Percentiles rank a stretch among this genome's conserved stretches.
Evolutionary conservation across 2,329 filamentous ascomycete species (phyloP).

Genomic region (Aspergillus sp.): DNA sequence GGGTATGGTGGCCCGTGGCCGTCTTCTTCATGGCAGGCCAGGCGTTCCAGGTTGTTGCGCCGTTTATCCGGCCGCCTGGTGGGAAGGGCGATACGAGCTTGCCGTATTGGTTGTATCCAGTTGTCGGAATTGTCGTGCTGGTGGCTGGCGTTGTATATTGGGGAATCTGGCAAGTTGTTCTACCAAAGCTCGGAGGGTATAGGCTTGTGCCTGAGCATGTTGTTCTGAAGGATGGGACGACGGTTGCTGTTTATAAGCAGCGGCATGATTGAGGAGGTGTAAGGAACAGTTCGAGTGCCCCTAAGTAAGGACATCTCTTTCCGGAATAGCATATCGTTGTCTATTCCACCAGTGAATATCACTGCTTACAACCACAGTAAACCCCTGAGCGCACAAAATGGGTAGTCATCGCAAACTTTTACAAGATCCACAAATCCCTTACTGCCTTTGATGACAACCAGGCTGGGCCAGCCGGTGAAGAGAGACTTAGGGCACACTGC

Average conservation of each 20-base stretch:
- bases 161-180: neutral
- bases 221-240: slow-evolving; percentile 10
- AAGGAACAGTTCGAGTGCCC: no score
- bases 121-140: slow-evolving; percentile 4
- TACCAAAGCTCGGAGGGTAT: neutral
- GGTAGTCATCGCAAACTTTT: no score
- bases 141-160: neutral
- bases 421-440: no score
- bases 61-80: slow-evolving; percentile 1
- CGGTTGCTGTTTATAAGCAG: neutral
- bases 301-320: no score
- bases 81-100: slow-evolving; percentile 10
- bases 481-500: no score
- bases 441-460: no score
- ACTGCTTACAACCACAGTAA: no score
- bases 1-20: slow-evolving; percentile 7
- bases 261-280: no score
- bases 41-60: slow-evolving; percentile 12
- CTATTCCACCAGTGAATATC: no score
- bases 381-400: no score
- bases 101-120: slow-evolving; percentile 5
- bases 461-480: no score
- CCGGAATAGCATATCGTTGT: no score
- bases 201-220: slow-evolving; percentile 6
- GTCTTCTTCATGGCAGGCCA: slow-evolving; percentile 8